Evolutionary conservation across 2,329 filamentous ascomycete species (phyloP), one percentile per base, ranked within the genome.

Genomic region (Cucurbitaria berberidis): DNA sequence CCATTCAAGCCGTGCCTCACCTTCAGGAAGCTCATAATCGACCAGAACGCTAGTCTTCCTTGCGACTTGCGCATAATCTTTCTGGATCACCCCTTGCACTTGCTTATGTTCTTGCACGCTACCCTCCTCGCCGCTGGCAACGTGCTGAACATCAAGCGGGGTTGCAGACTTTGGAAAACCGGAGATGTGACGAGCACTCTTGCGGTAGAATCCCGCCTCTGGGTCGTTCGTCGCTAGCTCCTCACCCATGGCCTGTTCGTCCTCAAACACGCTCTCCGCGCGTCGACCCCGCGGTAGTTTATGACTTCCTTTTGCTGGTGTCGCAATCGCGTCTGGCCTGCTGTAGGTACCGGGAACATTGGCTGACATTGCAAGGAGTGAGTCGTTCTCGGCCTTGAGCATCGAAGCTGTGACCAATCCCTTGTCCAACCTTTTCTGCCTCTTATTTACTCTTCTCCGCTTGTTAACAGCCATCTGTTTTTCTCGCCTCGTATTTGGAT

Each of bases 1-100:
- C 65, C 63, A 70, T 9, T 64, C 59, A 38, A 65, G 51, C 2
- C 66, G 57, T 32, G 61, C 48, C 9, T 60, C 43, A 13, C 46
- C 54, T 44, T 42, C 16, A n/a, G 60, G 62, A 1, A 66, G 36
- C 7, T 40, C 22, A 21, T 60, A 59, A 24, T 60, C 52, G 4
- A 61, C 54, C 5, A 57, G 27, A 32, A 48, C 18, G 39, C 19
- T 7, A 11, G 21, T 13, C 22, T 24, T 42, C 16, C 36, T 45
- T 44, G 18, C 5, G 7, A 5, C 22, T 5, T 16, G 39, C 35
- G 27, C 11, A 29, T 42, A 29, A 11, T 13, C 9, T 24, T 29
- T 18, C 6, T 29, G n/a, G n/a, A n/a, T n/a, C n/a, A n/a, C n/a
- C n/a, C n/a, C n/a, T n/a, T n/a, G n/a, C n/a, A n/a, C n/a, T n/a